phyloP scores from a whole-genome alignment of 2,329 filamentous ascomycete species.

The Verticillium nubilum region DNA sequence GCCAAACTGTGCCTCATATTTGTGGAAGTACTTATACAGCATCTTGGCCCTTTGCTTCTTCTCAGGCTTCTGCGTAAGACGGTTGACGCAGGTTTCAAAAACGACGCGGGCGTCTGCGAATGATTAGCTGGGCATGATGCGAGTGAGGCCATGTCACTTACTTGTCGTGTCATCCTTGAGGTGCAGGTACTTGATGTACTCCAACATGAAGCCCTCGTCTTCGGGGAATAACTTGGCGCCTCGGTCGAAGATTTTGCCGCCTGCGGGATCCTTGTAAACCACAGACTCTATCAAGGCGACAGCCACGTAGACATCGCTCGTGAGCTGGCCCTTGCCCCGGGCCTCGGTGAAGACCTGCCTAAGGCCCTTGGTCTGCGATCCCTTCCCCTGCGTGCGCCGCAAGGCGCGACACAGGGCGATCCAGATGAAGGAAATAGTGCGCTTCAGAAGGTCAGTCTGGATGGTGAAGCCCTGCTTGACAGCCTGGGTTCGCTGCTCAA shows the following conservation, averaged over 20 bases:
- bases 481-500: constrained; percentile 58
- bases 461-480: constrained; percentile 63
- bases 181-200: constrained; percentile 93
- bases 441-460: constrained; percentile 71
- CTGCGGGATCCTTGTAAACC: constrained; percentile 90
- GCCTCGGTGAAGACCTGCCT: constrained; percentile 87
- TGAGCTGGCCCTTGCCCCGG: constrained; percentile 78
- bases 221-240: constrained; percentile 91
- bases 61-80: constrained; percentile 72
- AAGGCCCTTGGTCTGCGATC: constrained; percentile 59
- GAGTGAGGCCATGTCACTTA: constrained; percentile 42
- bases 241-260: constrained; percentile 92
- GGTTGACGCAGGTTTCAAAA: constrained; percentile 89
- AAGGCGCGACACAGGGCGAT: constrained; percentile 91
- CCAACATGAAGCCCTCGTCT: constrained; percentile 87
- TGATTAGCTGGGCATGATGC: constrained; percentile 11
- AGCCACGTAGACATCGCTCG: constrained; percentile 91
- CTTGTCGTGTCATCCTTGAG: constrained; percentile 89
- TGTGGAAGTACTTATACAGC: constrained; percentile 87
- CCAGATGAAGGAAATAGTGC: constrained; percentile 89
- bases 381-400: constrained; percentile 87
- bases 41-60: constrained; percentile 71
- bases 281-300: constrained; percentile 91
- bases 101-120: constrained; percentile 80
- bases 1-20: constrained; percentile 91